Conservation (phyloP, 345 rosid species). For the Eucalyptus sp. region DNA sequence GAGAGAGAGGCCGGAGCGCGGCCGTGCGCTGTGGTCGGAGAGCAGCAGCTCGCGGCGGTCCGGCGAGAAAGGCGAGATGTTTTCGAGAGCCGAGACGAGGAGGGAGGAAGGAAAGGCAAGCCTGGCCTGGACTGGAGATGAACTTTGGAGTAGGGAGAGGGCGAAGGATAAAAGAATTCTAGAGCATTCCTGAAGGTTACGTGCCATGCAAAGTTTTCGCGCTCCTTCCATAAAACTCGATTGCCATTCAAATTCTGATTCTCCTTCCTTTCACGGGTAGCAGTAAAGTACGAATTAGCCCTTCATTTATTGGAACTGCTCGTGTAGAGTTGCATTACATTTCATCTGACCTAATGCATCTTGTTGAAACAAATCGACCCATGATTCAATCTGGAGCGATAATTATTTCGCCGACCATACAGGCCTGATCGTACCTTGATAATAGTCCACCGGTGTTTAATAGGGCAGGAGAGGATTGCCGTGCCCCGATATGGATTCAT, state of each 20-base stretch:
- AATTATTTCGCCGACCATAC: not conserved
- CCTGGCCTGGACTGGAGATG: not conserved
- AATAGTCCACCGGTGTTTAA: not conserved
- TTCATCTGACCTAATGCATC: not conserved
- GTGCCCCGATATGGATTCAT: not conserved
- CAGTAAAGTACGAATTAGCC: not conserved
- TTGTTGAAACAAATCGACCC: not conserved
- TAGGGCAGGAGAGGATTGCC: not conserved
- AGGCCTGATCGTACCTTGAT: not conserved
- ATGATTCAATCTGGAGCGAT: not conserved
- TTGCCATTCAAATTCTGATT: not conserved
- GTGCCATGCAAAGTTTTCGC: not conserved
- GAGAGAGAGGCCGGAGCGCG: not conserved
- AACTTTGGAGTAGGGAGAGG: not conserved
- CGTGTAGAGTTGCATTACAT: not conserved
- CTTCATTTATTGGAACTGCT: not conserved
- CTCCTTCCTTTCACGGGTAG: too few species aligned
- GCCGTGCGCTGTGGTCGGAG: not conserved
- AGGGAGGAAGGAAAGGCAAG: not conserved
- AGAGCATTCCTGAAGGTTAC: not conserved
- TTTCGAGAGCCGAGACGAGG: not conserved
- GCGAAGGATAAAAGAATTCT: not conserved
- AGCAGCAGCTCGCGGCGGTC: not conserved
- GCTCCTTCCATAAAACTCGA: not conserved
- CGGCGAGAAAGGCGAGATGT: not conserved